Evolutionary conservation across 2,329 filamentous ascomycete species (phyloP), one percentile per base, ranked within the genome.

Genomic region (Xylaria polymorpha): DNA sequence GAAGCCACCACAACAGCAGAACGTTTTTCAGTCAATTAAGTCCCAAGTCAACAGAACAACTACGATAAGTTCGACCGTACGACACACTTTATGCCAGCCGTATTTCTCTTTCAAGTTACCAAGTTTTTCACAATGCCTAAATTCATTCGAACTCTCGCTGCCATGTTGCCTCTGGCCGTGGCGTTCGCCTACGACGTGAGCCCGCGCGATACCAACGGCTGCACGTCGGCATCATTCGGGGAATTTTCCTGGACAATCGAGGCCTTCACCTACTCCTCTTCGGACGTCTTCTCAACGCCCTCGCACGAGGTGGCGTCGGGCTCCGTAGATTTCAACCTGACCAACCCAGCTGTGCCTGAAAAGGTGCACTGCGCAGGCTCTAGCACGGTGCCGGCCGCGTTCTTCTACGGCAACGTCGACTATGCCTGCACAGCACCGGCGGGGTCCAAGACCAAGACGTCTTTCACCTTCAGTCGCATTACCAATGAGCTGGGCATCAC

Each of bases 281-380:
- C 79, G 14, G 85, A 83, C 76, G 76, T 79, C 74, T 87, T 86
- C 79, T 80, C 79, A n/a, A 86, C 84, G 2, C 85, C 85, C 0
- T 79, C 85, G 3, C 85, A 87, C 78, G 84, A 86, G 71, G 84
- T 83, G 76, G 81, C 81, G 1, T 81, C 77, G 77, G 85, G 85
- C 58, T 80, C 81, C 67, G 81, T 84, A 69, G 80, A 79, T 75
- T 87, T 87, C 79, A 83, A 82, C 69, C 78, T 87, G 18, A 74
- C 76, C 65, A 87, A 86, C 81, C 79, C 81, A 14, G 83, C 79
- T 37, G 73, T 85, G 43, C 71, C 77, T 43, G 79, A 81, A 69
- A 72, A 70, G 22, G 76, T 79, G 9, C 62, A 70, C 35, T 87
- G 85, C 81, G 71, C 69, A 41, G 83, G 78, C 50, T 15, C 70